Evolutionary conservation across 768 basidiomycete genomes (phyloP).

Genomic region (Suillus lakei): DNA sequence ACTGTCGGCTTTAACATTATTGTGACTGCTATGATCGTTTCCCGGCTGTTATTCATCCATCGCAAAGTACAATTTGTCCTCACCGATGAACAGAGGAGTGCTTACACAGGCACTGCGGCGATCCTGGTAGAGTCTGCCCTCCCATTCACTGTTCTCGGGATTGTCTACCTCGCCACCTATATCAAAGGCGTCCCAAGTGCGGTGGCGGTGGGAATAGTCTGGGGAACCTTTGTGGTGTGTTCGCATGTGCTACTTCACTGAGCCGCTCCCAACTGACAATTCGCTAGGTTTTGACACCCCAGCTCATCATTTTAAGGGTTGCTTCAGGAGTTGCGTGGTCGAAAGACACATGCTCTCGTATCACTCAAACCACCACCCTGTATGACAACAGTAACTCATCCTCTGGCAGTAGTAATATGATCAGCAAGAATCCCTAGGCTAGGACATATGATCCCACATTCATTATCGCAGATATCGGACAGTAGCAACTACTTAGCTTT

Average conservation of each 20-base stretch:
- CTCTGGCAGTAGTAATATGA: not conserved
- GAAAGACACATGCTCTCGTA: not conserved
- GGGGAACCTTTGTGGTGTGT: slow-evolving; percentile 10
- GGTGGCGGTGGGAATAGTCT: not conserved
- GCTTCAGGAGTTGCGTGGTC: slow-evolving; percentile 7
- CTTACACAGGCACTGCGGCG: not conserved
- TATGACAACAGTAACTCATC: not conserved
- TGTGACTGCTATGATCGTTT: not conserved
- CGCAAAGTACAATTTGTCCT: not conserved
- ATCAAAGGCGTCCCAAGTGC: not conserved
- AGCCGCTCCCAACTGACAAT: not conserved
- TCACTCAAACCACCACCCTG: not conserved
- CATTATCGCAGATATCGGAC: too few relatives aligned
- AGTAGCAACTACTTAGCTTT: not conserved
- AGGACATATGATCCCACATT: not conserved
- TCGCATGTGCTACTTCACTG: not conserved
- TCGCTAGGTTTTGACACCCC: slow-evolving; percentile 7
- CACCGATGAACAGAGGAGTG: not conserved
- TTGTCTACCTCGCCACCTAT: slow-evolving; percentile 4
- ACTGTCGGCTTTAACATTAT: slow-evolving; percentile 8
- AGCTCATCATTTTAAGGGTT: slow-evolving; percentile 8
- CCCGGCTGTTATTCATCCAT: not conserved
- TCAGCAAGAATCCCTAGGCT: not conserved
- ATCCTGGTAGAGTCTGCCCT: slow-evolving; percentile 11
- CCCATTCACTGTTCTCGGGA: slow-evolving; percentile 7